These are phyloP conservation scores for Corylus avellana DNA, from an alignment of 306 rosid genomes.

Conservation along the genomic window DNA sequence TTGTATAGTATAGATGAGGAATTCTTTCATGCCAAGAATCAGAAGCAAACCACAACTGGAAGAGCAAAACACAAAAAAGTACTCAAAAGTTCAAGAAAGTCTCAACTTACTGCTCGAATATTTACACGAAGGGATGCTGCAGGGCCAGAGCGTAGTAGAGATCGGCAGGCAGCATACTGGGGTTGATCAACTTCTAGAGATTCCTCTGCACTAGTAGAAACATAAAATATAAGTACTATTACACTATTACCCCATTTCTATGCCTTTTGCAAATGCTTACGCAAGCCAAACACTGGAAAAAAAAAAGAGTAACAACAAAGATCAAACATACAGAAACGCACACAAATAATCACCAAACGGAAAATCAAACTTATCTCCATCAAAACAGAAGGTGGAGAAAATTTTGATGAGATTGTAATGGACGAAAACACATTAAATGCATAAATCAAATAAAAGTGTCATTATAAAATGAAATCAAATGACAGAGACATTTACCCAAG, in stretches of 20 bases:
- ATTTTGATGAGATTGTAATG: neutral
- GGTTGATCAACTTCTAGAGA: conserved; percentile 66
- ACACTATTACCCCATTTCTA: neutral
- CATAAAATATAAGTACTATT: conserved; percentile 17
- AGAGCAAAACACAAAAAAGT: conserved; percentile 13
- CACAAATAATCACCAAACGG: neutral
- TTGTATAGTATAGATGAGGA: neutral
- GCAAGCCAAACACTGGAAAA: neutral
- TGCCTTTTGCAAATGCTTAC: neutral
- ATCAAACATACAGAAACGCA: neutral
- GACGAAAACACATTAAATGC: neutral
- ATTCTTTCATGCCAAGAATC: conserved; percentile 6
- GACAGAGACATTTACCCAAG: conserved; percentile 52
- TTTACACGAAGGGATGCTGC: conserved; percentile 85
- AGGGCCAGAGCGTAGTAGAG: conserved; percentile 84
- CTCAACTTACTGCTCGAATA: conserved; percentile 75
- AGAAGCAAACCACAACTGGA: conserved; percentile 4
- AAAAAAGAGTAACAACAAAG: neutral
- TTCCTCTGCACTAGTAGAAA: conserved; percentile 46
- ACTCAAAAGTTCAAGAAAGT: conserved; percentile 15
- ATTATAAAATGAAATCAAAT: neutral
- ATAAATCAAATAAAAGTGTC: neutral
- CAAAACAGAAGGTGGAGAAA: neutral
- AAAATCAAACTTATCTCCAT: neutral
- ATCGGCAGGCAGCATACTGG: conserved; percentile 65